Percentiles rank a stretch among this genome's conserved stretches.
Evolutionary conservation across 2,329 filamentous ascomycete genomes (phyloP).

Genomic region (Aureobasidium namibiae): DNA sequence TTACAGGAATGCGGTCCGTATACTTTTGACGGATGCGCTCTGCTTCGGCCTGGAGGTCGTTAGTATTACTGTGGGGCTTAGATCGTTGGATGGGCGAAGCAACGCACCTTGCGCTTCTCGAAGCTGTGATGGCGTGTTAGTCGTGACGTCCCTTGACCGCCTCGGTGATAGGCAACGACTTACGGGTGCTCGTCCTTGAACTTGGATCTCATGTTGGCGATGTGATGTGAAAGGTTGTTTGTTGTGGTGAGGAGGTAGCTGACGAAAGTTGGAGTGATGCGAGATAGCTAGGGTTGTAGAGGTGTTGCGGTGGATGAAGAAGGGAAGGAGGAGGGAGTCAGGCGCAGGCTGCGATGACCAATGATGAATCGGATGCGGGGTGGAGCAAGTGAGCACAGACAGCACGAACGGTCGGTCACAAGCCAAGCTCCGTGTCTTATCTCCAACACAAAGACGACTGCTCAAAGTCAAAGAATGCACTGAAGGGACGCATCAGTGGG

Average conservation of each 20-base stretch:
- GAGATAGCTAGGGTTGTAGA: background rate
- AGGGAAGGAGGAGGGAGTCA: background rate
- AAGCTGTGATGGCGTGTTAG: slow-evolving; percentile 40
- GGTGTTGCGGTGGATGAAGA: slow-evolving; percentile 3
- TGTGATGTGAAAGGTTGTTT: slow-evolving; percentile 15
- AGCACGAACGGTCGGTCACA: background rate
- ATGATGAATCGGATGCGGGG: slow-evolving; percentile 8
- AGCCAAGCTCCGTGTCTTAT: slow-evolving; percentile 8
- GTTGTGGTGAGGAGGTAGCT: slow-evolving; percentile 5
- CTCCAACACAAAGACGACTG: background rate
- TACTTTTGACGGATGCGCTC: slow-evolving; percentile 99
- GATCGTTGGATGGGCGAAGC: background rate
- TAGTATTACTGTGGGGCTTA: background rate
- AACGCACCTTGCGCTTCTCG: slow-evolving; percentile 86
- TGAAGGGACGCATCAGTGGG: background rate
- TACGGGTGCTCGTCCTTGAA: slow-evolving; percentile 98
- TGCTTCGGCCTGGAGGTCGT: slow-evolving; percentile 61
- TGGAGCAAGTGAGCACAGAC: slow-evolving; percentile 10
- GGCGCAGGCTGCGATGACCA: slow-evolving; percentile 10
- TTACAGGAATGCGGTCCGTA: slow-evolving; percentile 92
- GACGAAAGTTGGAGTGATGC: background rate
- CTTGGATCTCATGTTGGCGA: slow-evolving; percentile 84
- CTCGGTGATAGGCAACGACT: slow-evolving; percentile 1
- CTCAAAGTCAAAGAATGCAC: background rate
- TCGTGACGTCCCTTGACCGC: slow-evolving; percentile 13